These are phyloP conservation scores for Lentithecium fluviatile DNA, from an alignment of 495 filamentous ascomycete genomes.

Conservation along the genomic window DNA sequence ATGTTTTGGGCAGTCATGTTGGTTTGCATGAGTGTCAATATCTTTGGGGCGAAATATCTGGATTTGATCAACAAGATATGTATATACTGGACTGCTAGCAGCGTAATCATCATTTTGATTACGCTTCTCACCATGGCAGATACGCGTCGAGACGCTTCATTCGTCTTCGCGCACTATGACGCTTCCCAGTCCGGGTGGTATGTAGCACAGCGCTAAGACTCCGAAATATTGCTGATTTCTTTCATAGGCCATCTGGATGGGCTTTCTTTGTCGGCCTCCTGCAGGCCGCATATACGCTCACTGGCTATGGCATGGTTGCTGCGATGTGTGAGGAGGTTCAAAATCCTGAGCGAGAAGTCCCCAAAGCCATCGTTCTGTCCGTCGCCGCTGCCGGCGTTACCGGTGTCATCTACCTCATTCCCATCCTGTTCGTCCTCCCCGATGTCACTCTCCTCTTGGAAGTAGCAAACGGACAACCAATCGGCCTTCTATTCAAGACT, in stretches of 20 bases:
- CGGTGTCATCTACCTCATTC: conserved; percentile 60
- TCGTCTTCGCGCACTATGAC: conserved; percentile 64
- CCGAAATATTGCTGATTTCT: background rate
- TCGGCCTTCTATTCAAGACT: conserved; percentile 57
- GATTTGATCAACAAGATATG: conserved; percentile 67
- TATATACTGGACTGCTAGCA: conserved; percentile 63
- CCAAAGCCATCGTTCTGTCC: conserved; percentile 59
- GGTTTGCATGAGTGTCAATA: conserved; percentile 57
- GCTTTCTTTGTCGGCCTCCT: conserved; percentile 54
- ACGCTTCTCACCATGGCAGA: conserved; percentile 60
- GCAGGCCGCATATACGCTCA: conserved; percentile 58
- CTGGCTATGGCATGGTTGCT: conserved; percentile 62
- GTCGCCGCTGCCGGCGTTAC: conserved; percentile 59
- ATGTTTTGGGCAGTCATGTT: conserved; percentile 66
- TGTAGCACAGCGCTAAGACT: conserved; percentile 21
- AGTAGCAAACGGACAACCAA: conserved; percentile 58
- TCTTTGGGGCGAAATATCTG: conserved; percentile 57
- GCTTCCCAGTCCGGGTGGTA: conserved; percentile 57
- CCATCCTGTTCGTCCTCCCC: conserved; percentile 63
- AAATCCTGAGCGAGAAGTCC: conserved; percentile 57
- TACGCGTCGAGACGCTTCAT: conserved; percentile 51
- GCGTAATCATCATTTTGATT: conserved; percentile 61
- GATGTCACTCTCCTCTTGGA: conserved; percentile 50
- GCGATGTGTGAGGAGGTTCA: conserved; percentile 51
- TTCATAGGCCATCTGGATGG: conserved; percentile 47